Evolutionary conservation across 306 rosid genomes (phyloP).

Genomic region (Hippophae gyantsensis): DNA sequence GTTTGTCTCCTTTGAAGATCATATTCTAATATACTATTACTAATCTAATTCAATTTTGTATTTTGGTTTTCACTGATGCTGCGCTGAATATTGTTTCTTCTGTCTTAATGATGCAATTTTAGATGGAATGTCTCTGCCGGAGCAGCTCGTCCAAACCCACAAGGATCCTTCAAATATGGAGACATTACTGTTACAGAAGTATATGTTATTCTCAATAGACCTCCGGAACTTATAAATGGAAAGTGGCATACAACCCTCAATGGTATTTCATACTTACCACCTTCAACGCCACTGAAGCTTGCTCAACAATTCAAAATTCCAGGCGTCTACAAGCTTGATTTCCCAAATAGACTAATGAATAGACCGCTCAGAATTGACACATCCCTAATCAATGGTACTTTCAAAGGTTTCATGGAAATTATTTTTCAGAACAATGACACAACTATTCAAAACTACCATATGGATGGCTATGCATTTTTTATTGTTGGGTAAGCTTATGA

Average conservation of each 20-base stretch:
- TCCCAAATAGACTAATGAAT: conserved; percentile 66
- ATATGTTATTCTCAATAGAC: conserved; percentile 55
- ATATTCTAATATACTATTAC: neutral
- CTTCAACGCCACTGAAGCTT: conserved; percentile 66
- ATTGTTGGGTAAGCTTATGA: conserved; percentile 67
- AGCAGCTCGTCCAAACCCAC: conserved; percentile 88
- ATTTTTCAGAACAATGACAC: conserved; percentile 79
- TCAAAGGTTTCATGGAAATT: conserved; percentile 71
- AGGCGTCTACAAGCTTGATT: conserved; percentile 69
- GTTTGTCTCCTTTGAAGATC: neutral
- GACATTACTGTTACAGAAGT: conserved; percentile 63
- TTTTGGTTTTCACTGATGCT: neutral
- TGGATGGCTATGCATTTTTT: conserved; percentile 80
- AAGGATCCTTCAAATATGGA: conserved; percentile 76
- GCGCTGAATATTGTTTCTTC: conserved; percentile 4
- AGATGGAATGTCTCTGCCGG: conserved; percentile 81
- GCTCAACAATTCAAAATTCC: conserved; percentile 65
- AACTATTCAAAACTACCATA: conserved; percentile 68
- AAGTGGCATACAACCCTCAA: conserved; percentile 79
- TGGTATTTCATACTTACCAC: conserved; percentile 72
- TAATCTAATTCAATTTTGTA: neutral
- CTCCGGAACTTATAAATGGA: conserved; percentile 62
- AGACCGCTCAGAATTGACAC: conserved; percentile 61
- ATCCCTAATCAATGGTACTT: conserved; percentile 68
- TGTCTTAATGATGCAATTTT: conserved; percentile 16